These are phyloP conservation scores for Brassica rapa DNA, from an alignment of 345 rosid species.

Conservation along the genomic window DNA sequence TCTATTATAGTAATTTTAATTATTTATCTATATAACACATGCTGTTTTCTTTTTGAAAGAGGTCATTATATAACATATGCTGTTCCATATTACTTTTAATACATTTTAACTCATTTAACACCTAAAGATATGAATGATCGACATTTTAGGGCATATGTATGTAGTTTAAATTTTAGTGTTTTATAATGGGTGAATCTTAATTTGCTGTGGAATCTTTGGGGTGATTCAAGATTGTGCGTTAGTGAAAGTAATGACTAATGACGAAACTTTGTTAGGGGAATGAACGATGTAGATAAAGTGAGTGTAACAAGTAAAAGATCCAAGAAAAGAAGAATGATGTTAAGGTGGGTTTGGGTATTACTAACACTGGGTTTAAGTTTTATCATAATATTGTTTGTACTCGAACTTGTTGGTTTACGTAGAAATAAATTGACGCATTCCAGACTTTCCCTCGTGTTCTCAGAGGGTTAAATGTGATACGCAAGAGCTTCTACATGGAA, in stretches of 20 bases:
- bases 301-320: not conserved
- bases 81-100: not conserved
- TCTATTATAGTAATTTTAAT: no score
- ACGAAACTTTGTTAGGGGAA: not conserved
- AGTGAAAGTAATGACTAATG: not conserved
- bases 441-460: not conserved
- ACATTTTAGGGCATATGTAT: not conserved
- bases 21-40: not conserved
- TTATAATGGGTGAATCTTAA: not conserved
- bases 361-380: not conserved
- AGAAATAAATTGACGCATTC: not conserved
- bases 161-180: not conserved
- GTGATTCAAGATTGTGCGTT: not conserved
- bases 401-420: not conserved
- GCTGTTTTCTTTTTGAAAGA: not conserved
- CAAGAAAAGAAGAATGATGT: not conserved
- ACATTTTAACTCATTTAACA: not conserved
- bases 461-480: not conserved
- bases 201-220: not conserved
- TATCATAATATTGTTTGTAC: not conserved
- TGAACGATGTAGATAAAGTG: not conserved
- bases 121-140: not conserved
- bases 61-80: not conserved
- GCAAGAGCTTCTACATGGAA: not conserved
- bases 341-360: not conserved